Percentiles rank a stretch among this genome's conserved stretches.
Conservation (phyloP, 495 filamentous ascomycete genomes). For the Xylaria nigripes region DNA sequence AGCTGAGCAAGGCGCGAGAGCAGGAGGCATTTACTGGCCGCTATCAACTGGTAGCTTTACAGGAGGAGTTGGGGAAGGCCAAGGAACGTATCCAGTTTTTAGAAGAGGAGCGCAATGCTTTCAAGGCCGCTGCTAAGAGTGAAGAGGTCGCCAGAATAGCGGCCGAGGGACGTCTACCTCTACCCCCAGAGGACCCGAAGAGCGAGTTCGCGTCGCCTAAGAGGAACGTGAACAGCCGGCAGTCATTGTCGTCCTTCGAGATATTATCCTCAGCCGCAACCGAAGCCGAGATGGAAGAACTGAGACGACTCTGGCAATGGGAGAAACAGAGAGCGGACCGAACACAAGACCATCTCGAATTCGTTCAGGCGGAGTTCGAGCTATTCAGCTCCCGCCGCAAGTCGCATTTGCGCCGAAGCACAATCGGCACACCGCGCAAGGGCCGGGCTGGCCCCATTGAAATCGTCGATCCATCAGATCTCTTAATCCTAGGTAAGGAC, state of each 20-base stretch:
- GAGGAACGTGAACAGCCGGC: slow-evolving; percentile 23
- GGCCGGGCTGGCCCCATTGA: slow-evolving; percentile 22
- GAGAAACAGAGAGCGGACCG: slow-evolving; percentile 59
- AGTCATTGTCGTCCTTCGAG: slow-evolving; percentile 32
- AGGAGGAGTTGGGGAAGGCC: slow-evolving; percentile 62
- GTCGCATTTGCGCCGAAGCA: slow-evolving; percentile 14
- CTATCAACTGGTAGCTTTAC: slow-evolving; percentile 61
- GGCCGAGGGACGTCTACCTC: slow-evolving; percentile 52
- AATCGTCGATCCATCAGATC: slow-evolving; percentile 35
- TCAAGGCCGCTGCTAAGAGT: slow-evolving; percentile 52
- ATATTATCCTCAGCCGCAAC: slow-evolving; percentile 36
- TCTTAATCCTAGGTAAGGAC: slow-evolving; percentile 34
- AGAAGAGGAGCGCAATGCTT: slow-evolving; percentile 62
- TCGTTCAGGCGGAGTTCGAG: slow-evolving; percentile 74
- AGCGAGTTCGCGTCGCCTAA: slow-evolving; percentile 41
- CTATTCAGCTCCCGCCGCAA: slow-evolving; percentile 25
- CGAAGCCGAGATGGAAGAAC: slow-evolving; percentile 47
- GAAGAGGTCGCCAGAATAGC: slow-evolving; percentile 54
- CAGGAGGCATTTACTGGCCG: slow-evolving; percentile 72
- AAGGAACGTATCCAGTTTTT: slow-evolving; percentile 54
- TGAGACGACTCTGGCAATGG: slow-evolving; percentile 53
- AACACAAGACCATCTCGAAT: slow-evolving; percentile 68
- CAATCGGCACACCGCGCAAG: slow-evolving; percentile 16
- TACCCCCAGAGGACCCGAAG: slow-evolving; percentile 41
- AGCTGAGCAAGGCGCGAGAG: slow-evolving; percentile 46